Percentiles rank a stretch among this genome's conserved stretches.
These are phyloP conservation scores for Leccinum colubrinum DNA, from an alignment of 1,284 basidiomycete genomes.

Conservation along the genomic window DNA sequence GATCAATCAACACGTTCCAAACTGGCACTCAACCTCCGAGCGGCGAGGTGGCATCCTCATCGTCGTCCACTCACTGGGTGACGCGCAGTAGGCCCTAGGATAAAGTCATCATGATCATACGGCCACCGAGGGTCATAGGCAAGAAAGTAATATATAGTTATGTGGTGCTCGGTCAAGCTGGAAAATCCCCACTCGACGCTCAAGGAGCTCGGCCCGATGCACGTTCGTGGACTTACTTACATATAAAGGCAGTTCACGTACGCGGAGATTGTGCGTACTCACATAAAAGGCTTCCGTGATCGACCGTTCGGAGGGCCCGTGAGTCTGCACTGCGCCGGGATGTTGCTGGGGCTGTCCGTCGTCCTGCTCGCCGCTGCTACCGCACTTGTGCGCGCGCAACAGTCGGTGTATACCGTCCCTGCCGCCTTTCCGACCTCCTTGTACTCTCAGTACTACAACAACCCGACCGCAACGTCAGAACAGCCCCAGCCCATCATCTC, in stretches of 20 bases:
- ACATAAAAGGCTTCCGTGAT: constrained; percentile 11
- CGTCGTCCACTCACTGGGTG: not conserved
- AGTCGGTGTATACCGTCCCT: constrained; percentile 54
- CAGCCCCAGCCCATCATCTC: constrained; percentile 72
- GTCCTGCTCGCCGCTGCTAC: constrained; percentile 10
- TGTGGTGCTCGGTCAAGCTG: not conserved
- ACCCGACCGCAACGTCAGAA: constrained; percentile 63
- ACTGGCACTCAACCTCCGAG: not conserved
- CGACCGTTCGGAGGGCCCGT: not conserved
- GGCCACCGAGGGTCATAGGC: not conserved
- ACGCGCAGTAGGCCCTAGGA: not conserved
- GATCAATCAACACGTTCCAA: not conserved
- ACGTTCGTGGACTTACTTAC: constrained; percentile 17
- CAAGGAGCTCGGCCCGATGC: not conserved
- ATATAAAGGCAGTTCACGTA: not conserved
- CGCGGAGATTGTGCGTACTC: constrained; percentile 8
- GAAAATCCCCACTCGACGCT: not conserved
- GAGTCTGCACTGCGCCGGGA: not conserved
- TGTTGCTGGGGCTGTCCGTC: constrained; percentile 13
- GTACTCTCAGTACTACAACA: constrained; percentile 66
- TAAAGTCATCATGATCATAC: not conserved
- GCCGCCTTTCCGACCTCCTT: constrained; percentile 65
- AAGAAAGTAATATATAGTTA: not conserved
- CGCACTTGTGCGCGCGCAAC: constrained; percentile 13
- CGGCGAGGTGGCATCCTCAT: not conserved